These are phyloP conservation scores for Chalciporus sp. DNA, from an alignment of 1,284 basidiomycete genomes.

Conservation along the genomic window DNA sequence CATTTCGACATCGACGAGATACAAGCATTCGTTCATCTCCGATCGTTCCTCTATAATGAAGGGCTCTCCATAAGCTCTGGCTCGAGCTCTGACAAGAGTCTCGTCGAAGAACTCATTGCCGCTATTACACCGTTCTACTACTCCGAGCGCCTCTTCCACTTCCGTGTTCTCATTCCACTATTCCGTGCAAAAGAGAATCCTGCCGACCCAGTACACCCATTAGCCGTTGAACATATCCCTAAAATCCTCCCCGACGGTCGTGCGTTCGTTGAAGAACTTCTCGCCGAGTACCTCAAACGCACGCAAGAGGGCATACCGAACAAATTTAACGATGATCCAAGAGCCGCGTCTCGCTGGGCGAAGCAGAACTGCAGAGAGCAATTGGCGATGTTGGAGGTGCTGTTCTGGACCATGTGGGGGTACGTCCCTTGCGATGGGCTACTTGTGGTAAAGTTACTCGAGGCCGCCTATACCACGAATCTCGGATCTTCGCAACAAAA, in stretches of 20 bases:
- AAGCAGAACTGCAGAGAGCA: slow-evolving; percentile 83
- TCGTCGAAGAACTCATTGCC: slow-evolving; percentile 61
- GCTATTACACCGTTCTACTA: slow-evolving; percentile 81
- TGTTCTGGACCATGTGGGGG: slow-evolving; percentile 88
- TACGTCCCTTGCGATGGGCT: slow-evolving; percentile 66
- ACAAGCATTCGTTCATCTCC: slow-evolving; percentile 69
- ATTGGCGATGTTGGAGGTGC: slow-evolving; percentile 76
- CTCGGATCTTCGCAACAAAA: slow-evolving; percentile 72
- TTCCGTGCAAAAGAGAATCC: slow-evolving; percentile 62
- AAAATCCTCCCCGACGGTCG: slow-evolving; percentile 62
- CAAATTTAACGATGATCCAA: slow-evolving; percentile 53
- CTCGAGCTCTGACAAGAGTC: slow-evolving; percentile 42
- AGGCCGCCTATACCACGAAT: slow-evolving; percentile 64
- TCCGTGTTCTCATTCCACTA: slow-evolving; percentile 66
- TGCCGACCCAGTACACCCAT: slow-evolving; percentile 52
- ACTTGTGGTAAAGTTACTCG: slow-evolving; percentile 63
- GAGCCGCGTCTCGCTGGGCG: slow-evolving; percentile 69
- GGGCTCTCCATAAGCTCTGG: slow-evolving; percentile 59
- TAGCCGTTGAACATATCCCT: slow-evolving; percentile 59
- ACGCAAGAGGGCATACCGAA: slow-evolving; percentile 56
- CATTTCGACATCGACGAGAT: slow-evolving; percentile 78
- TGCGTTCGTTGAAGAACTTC: slow-evolving; percentile 56
- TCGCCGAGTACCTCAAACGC: slow-evolving; percentile 61
- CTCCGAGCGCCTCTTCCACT: slow-evolving; percentile 70
- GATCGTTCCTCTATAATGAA: slow-evolving; percentile 80